Percentiles rank a stretch among this genome's conserved stretches.
Conservation (phyloP, 1,284 basidiomycete species). For the Sporisorium graminicola region DNA sequence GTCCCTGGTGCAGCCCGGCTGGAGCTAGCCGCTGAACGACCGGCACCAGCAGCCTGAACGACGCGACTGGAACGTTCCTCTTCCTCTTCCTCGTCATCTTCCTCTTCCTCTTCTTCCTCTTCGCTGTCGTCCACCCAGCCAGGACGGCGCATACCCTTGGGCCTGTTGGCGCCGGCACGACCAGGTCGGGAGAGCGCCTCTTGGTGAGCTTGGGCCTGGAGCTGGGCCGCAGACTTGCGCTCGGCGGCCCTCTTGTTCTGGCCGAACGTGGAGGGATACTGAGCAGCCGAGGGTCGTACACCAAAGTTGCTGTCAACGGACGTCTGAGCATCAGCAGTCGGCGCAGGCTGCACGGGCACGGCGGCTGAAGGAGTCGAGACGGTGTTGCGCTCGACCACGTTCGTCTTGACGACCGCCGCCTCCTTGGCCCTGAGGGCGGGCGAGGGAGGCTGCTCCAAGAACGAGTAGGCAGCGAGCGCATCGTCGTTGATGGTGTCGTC, state of each 20-base stretch:
- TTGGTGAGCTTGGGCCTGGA: conserved; percentile 60
- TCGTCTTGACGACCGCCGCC: conserved; percentile 1
- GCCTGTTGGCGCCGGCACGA: conserved; percentile 43
- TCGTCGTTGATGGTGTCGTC: conserved; percentile 56
- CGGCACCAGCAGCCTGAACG: conserved; percentile 2
- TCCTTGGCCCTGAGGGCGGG: conserved; percentile 37
- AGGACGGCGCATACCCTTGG: conserved; percentile 39
- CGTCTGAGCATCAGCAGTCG: not conserved
- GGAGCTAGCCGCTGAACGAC: conserved; percentile 34
- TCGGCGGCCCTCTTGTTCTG: conserved; percentile 59
- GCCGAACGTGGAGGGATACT: conserved; percentile 63
- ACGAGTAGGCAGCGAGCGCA: conserved; percentile 63
- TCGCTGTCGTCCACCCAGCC: conserved; percentile 59
- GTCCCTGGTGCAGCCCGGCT: conserved; percentile 30
- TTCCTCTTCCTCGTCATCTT: conserved; percentile 65
- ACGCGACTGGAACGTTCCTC: conserved; percentile 33
- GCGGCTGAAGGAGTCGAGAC: conserved; percentile 3
- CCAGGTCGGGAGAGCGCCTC: conserved; percentile 60
- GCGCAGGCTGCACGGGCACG: conserved; percentile 2
- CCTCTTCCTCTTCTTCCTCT: conserved; percentile 59
- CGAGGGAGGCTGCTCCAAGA: conserved; percentile 62
- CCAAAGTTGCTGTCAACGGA: conserved; percentile 18
- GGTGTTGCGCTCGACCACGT: conserved; percentile 19
- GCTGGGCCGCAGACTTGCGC: conserved; percentile 62
- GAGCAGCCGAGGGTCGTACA: conserved; percentile 21